Evolutionary conservation across 352 stramenopile genomes (phyloP).

Genomic region (Phytophthora multivora): DNA sequence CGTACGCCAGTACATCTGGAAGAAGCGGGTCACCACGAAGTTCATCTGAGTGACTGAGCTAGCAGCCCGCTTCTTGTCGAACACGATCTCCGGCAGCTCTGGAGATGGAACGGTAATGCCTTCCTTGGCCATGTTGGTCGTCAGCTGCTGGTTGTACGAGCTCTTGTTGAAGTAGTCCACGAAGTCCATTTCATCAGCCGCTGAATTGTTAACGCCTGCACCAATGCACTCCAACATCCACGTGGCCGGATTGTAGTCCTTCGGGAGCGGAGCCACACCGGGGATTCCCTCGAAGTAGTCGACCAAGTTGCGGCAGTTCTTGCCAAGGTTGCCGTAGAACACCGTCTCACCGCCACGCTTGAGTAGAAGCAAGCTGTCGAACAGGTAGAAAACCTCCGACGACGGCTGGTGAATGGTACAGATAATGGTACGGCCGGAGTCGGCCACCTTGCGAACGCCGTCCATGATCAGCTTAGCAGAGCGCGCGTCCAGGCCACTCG

Average conservation of each 20-base stretch:
- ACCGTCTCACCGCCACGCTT: conserved; percentile 40
- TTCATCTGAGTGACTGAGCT: conserved; percentile 27
- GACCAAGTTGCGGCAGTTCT: conserved; percentile 34
- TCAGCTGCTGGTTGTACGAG: conserved; percentile 7
- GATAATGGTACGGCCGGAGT: conserved; percentile 46
- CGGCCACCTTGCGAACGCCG: conserved; percentile 17
- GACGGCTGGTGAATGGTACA: conserved; percentile 91
- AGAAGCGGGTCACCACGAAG: conserved; percentile 32
- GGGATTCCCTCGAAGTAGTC: conserved; percentile 44
- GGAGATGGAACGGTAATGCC: conserved; percentile 25
- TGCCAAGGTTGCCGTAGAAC: conserved; percentile 44
- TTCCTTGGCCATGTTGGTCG: conserved; percentile 16
- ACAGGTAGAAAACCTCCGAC: conserved; percentile 78
- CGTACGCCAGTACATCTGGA: conserved; percentile 43
- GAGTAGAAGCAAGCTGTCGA: conserved; percentile 78
- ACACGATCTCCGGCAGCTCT: conserved; percentile 26
- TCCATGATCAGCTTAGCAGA: conserved; percentile 23
- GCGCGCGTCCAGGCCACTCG: conserved; percentile 18
- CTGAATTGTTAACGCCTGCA: conserved; percentile 36
- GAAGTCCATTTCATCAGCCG: conserved; percentile 24
- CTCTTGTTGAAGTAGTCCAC: conserved; percentile 27
- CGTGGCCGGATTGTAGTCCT: conserved; percentile 45
- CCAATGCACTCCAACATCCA: conserved; percentile 49
- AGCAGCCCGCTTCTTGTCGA: conserved; percentile 33
- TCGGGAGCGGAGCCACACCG: conserved; percentile 16